Base-by-base conservation (phyloP, 1,139 yeast genomes). In the Pichia sp. region DNA sequence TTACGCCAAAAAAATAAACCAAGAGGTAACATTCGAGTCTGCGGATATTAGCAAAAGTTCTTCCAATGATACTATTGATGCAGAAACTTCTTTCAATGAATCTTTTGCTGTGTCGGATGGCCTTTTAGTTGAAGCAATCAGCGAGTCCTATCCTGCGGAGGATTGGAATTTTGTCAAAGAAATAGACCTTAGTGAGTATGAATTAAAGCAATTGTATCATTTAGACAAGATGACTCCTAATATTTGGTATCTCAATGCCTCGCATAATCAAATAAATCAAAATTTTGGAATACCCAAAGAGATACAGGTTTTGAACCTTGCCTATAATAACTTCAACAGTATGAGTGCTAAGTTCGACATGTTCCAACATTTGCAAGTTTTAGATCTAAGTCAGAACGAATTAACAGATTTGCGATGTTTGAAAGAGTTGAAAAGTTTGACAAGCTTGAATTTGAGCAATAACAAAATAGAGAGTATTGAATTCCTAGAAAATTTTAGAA, bases 91-190 rank as follows among this genome's bases (percentile, higher is more conserved):
- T 9, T 51, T 30, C 6, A 61, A 80, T 45, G 58, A 78, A 3
- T 75, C 84, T 1, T 81, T 80, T 62, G 73, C 84, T 1, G 77
- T 77, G 59, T 73, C 81, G 0, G 76, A 76, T 57, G 73, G 69
- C 55, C 67, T 66, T 16, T 64, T 81, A 48, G 80, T 80, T 6
- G 71, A 81, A 2, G 71, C 77, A 1, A 73, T 81, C n/a, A 79
- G 80, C 0, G 79, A 77, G 50, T 64, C 69, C 1, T 67, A 78
- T 46, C 72, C 79, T 0, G 64, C 69, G 31, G 70, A 71, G 12
- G 69, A 74, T 49, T 81, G 86, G 86, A 72, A 71, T 34, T 61
- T 64, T 7, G 67, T 81, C 1, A 64, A 59, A 10, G 72, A 71
- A n/a, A 67, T 81, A 16, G 67, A 71, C 41, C 63, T 81, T 24